Evolutionary conservation across 495 filamentous ascomycete genomes (phyloP).

Genomic region (Hypoxylon fragiforme): DNA sequence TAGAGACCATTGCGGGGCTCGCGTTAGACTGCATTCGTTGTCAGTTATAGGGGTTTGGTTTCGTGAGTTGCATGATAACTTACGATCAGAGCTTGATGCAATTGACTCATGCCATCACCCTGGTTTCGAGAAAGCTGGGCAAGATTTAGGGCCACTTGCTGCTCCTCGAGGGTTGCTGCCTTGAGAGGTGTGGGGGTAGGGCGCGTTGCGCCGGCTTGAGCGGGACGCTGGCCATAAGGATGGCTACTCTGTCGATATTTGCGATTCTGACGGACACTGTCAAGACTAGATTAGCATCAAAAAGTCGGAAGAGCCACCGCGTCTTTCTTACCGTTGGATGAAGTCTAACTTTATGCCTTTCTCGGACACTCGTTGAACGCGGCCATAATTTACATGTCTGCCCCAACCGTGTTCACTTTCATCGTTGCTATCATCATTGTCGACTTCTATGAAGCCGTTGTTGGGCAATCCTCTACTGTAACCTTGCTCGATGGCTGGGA

Average conservation of each 20-base stretch:
- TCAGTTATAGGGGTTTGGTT: conserved; percentile 17
- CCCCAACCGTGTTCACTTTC: conserved; percentile 47
- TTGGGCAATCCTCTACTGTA: conserved; percentile 66
- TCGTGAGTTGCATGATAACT: conserved; percentile 20
- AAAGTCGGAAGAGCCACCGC: not conserved
- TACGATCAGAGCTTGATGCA: conserved; percentile 51
- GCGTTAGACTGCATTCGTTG: conserved; percentile 38
- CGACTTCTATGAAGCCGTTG: conserved; percentile 79
- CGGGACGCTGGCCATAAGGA: not conserved
- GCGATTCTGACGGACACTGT: conserved; percentile 42
- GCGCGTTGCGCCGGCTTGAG: conserved; percentile 17
- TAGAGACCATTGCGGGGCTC: conserved; percentile 37
- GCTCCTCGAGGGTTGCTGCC: conserved; percentile 42
- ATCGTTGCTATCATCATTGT: conserved; percentile 59
- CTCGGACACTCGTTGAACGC: conserved; percentile 68
- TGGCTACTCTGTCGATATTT: too few species aligned
- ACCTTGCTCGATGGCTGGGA: conserved; percentile 46
- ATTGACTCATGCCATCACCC: conserved; percentile 36
- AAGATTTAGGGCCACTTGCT: conserved; percentile 61
- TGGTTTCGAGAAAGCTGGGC: conserved; percentile 46
- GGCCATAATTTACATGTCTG: conserved; percentile 54
- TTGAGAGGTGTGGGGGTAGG: conserved; percentile 24
- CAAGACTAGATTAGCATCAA: conserved; percentile 13
- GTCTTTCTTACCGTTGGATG: conserved; percentile 51
- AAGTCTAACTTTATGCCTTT: conserved; percentile 81